Percentiles rank a stretch among this genome's conserved stretches.
phyloP scores from a whole-genome alignment of 441 rosid species.

The Capsella rubella region DNA sequence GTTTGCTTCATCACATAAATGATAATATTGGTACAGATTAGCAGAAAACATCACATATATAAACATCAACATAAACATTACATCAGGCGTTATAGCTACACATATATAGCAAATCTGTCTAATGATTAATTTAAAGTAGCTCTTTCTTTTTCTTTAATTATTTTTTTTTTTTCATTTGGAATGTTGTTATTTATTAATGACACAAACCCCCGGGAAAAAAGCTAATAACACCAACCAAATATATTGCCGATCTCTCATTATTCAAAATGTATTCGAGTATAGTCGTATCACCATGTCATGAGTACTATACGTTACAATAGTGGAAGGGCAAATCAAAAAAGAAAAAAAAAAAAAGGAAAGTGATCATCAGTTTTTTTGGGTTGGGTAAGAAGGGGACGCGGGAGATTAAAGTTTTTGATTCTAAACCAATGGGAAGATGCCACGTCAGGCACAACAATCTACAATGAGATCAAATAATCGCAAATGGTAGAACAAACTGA shows the following conservation, averaged over 20 bases:
- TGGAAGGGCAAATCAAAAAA: neutral
- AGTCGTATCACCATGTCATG: too few species aligned
- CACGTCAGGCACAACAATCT: slow-evolving; percentile 37
- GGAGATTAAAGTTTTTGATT: slow-evolving; percentile 42
- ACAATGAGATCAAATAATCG: slow-evolving; percentile 42
- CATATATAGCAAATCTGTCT: too few species aligned
- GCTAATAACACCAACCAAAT: too few species aligned
- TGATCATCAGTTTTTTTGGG: slow-evolving; percentile 16
- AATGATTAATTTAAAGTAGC: too few species aligned
- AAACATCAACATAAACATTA: neutral
- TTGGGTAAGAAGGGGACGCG: slow-evolving; percentile 41
- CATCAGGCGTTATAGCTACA: too few species aligned
- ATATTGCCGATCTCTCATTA: too few species aligned
- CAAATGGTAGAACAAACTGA: slow-evolving; percentile 29
- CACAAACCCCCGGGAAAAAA: too few species aligned
- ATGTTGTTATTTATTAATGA: too few species aligned
- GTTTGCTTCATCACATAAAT: neutral
- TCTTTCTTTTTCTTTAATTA: too few species aligned
- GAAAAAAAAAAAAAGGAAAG: neutral
- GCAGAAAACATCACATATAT: neutral
- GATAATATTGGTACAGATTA: neutral
- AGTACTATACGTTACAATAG: slow-evolving; percentile 21
- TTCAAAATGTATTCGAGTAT: too few species aligned
- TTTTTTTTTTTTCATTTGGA: too few species aligned
- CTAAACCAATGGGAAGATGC: slow-evolving; percentile 20